phyloP scores from a whole-genome alignment of 2,329 filamentous ascomycete genomes.

The Aspergillus spinulosporus region DNA sequence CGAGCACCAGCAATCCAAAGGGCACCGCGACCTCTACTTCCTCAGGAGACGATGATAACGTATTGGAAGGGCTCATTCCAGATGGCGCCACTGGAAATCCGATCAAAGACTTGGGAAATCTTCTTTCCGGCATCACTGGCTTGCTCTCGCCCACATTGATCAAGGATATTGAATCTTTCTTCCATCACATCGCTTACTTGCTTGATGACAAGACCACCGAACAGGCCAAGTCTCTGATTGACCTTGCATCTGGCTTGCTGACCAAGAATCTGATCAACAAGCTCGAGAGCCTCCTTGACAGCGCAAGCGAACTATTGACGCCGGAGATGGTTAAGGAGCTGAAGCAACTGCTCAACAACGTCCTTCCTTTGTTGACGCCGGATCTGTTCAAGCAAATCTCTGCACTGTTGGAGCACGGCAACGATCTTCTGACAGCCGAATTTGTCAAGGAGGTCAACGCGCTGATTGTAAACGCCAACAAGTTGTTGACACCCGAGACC shows the following conservation, averaged over 20 bases:
- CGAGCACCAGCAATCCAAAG: not conserved
- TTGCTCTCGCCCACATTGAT: conserved; percentile 32
- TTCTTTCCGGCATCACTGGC: conserved; percentile 33
- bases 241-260: conserved; percentile 26
- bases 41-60: not conserved
- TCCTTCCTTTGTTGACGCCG: conserved; percentile 23
- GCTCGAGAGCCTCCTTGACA: conserved; percentile 24
- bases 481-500: conserved; percentile 15
- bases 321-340: conserved; percentile 29
- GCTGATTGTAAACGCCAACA: conserved; percentile 22
- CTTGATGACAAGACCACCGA: conserved; percentile 35
- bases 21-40: conserved; percentile 1
- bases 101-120: conserved; percentile 30
- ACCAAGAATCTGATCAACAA: conserved; percentile 29
- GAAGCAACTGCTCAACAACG: conserved; percentile 24
- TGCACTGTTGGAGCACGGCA: conserved; percentile 31
- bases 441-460: conserved; percentile 26
- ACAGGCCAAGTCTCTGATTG: conserved; percentile 32
- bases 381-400: conserved; percentile 33
- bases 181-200: conserved; percentile 35
- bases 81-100: conserved; percentile 20
- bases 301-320: conserved; percentile 23
- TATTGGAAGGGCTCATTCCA: conserved; percentile 12
- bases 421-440: conserved; percentile 27
- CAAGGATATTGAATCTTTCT: conserved; percentile 35